A percentile compares a stretch with the other conserved stretches of the same genome.
These are phyloP conservation scores for Cladorrhinum sp. DNA, from an alignment of 2,329 filamentous ascomycete genomes.

Conservation along the genomic window DNA sequence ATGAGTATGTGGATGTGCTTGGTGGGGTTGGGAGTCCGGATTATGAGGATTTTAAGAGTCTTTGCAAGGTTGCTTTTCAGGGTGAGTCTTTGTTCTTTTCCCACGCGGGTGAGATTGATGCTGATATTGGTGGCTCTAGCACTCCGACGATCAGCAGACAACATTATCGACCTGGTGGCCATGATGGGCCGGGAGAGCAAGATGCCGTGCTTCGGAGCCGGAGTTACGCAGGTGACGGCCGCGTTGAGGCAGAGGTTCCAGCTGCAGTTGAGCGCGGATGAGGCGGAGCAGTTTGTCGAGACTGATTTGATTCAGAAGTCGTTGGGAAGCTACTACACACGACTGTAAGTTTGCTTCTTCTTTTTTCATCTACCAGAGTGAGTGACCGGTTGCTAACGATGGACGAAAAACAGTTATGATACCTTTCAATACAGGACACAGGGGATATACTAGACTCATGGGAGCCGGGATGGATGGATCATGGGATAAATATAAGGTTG, in stretches of 20 bases:
- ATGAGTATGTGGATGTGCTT: slow-evolving; percentile 81
- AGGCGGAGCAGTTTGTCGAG: slow-evolving; percentile 78
- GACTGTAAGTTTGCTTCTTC: slow-evolving; percentile 61
- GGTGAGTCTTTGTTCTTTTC: slow-evolving; percentile 43
- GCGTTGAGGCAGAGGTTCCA: slow-evolving; percentile 73
- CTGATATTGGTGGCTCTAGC: slow-evolving; percentile 45
- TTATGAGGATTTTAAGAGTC: slow-evolving; percentile 71
- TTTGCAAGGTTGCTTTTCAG: slow-evolving; percentile 83
- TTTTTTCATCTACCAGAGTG: slow-evolving; percentile 12
- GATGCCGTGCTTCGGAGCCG: slow-evolving; percentile 79
- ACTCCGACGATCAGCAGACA: slow-evolving; percentile 72
- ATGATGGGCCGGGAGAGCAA: slow-evolving; percentile 81
- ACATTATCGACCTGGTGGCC: slow-evolving; percentile 76
- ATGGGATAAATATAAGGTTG: too few species aligned
- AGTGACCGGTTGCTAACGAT: slow-evolving; percentile 11
- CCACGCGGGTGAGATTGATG: too few species aligned
- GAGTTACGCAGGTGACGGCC: slow-evolving; percentile 66
- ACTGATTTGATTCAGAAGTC: slow-evolving; percentile 76
- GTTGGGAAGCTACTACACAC: slow-evolving; percentile 81
- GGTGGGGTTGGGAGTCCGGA: slow-evolving; percentile 68
- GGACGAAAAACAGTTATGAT: slow-evolving; percentile 65
- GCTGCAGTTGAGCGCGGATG: slow-evolving; percentile 76
- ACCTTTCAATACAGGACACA: slow-evolving; percentile 86
- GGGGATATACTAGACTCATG: slow-evolving; percentile 78
- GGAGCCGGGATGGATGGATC: too few species aligned